These are phyloP conservation scores for Magnusiomyces sp. DNA, from an alignment of 1,139 yeast species.

Conservation along the genomic window DNA sequence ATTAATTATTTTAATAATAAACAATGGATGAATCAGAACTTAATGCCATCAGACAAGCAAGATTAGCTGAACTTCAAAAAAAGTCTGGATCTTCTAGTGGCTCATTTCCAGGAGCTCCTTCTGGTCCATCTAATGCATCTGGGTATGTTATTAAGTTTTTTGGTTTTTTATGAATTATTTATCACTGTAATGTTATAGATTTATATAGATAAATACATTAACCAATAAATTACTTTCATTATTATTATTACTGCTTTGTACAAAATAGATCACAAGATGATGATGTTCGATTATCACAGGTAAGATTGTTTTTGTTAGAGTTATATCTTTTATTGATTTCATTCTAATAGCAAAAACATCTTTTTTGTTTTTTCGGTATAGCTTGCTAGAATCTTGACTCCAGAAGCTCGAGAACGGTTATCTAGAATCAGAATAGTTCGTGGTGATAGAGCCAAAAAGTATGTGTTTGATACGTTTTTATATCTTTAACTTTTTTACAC, in stretches of 20 bases:
- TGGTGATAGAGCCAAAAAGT: slow-evolving; percentile 79
- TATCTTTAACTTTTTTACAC: not conserved
- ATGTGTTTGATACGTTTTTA: slow-evolving; percentile 3
- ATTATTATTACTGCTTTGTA: too few relatives aligned
- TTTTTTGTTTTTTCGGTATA: too few relatives aligned
- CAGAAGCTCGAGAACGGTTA: slow-evolving; percentile 80
- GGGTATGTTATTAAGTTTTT: slow-evolving; percentile 11
- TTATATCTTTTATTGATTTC: not conserved
- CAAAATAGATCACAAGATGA: slow-evolving; percentile 22
- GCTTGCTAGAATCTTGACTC: slow-evolving; percentile 65
- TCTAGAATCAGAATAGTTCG: slow-evolving; percentile 82
- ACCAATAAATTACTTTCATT: too few relatives aligned
- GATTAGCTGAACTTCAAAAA: slow-evolving; percentile 72
- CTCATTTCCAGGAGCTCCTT: slow-evolving; percentile 15
- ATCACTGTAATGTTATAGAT: too few relatives aligned
- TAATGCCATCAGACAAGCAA: slow-evolving; percentile 81
- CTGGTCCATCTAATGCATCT: too few relatives aligned
- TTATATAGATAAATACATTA: too few relatives aligned
- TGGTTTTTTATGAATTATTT: not conserved
- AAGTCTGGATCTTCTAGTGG: slow-evolving; percentile 24
- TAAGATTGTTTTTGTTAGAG: slow-evolving; percentile 12
- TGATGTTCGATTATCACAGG: slow-evolving; percentile 31
- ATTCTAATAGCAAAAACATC: slow-evolving; percentile 20
- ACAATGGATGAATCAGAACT: slow-evolving; percentile 60
- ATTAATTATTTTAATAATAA: too few relatives aligned